Evolutionary conservation across 345 rosid species (phyloP), one percentile per base, ranked within the genome.

Genomic region (Garcia nutans): DNA sequence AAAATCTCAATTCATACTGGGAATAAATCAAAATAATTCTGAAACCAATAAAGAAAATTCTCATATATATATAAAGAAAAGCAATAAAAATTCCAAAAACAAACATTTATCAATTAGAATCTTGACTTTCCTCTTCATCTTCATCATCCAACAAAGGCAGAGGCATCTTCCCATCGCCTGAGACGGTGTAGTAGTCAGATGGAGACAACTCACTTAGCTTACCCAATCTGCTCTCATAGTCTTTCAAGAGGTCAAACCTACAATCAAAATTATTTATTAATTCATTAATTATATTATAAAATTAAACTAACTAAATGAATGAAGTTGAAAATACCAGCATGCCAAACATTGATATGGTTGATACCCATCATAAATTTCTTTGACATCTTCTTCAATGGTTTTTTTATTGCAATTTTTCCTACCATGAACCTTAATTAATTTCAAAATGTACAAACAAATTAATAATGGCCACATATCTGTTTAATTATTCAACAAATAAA

Each of bases 161-260:
- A 2, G 3, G 37, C 37, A 33, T 3, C 37, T 33, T 33, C 3
- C 37, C 3, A 33, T 33, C 49, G 7, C 73, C 17, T 1, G 8
- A 24, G 44, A 20, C 73, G 22, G 22, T 63, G 11, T 63, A 24
- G 62, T 84, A 84, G 10, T 49, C 26, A 13, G 45, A 6, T 9
- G 20, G 2, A 11, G 76, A 56, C 72, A 85, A 56, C 78, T 81
- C 78, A 20, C 88, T 76, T 13, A 83, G 73, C 76, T 81, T 85
- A 17, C 86, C 88, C 23, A 74, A 71, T 37, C 12, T 71, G 0
- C 64, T 72, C 68, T 85, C 86, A 67, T 83, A 85, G 20, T 50
- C 49, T 0, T 75, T 64, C 49, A 78, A 5, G 1, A 83, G 65
- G 12, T 83, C 86, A 7, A 81, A 31, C 86, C 86, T 85, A 74